Base-by-base conservation (phyloP, 2,329 filamentous ascomycete species). In the Sclerotinia borealis region DNA sequence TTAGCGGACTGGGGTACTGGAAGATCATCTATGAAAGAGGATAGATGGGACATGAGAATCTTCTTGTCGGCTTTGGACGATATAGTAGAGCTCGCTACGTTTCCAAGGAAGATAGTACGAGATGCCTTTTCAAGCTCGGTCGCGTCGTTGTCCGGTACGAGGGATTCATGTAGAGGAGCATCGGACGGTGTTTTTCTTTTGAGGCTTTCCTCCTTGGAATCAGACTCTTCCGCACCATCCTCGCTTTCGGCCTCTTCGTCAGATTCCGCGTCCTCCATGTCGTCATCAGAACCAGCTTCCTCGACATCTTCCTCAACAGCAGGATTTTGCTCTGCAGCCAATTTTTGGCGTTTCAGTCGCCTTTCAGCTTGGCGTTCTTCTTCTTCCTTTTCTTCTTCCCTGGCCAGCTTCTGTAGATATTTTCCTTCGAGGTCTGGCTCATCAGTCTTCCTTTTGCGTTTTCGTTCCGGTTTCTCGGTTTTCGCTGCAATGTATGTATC, bases 91-190 rank as follows among this genome's bases (percentile, higher is more conserved):
- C 84, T 88, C 17, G 92, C 92, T 51, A 99, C 91, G 72, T 99
- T 99, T 72, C 90, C 90, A 15, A 99, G 80, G 77, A 98, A 99
- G 48, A 98, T 86, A 8, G 95, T 99, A 63, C 95, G 89, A 64
- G 85, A 85, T 10, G 93, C 90, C 79, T 96, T 96, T 64, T 96
- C 91, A 2, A 96, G 71, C 68, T 96, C 90, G 27, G 79, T 78
- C 52, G 70, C 79, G 75, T 81, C 86, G 77, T 79, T 82, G 74
- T 77, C 76, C 61, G 77, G 80, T 68, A 74, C 76, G 45, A 84
- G 79, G 62, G 81, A 85, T 72, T 87, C 86, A 70, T 89, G 86
- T 19, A 72, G 17, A 31, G 73, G 74, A 29, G 72, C 64, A 47
- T 83, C 76, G 25, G 72, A 66, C 4, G 81, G 79, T 10, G 76